These are phyloP conservation scores for Pseudozyma sp. DNA, from an alignment of 1,284 basidiomycete species.

Conservation along the genomic window DNA sequence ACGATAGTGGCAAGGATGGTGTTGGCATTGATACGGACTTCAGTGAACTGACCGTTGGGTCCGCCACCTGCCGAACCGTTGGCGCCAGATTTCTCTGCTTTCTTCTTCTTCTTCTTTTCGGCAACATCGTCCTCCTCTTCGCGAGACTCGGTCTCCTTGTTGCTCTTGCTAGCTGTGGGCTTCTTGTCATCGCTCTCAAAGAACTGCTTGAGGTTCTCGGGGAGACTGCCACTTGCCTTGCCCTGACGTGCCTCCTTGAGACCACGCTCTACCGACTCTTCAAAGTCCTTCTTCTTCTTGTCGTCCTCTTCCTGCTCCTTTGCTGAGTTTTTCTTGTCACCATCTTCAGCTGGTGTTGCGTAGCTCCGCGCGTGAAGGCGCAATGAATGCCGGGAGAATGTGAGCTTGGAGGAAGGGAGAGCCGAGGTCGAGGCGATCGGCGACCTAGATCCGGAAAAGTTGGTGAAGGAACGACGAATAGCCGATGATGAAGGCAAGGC, in stretches of 20 bases:
- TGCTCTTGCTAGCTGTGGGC: conserved; percentile 27
- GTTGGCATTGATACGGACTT: conserved; percentile 64
- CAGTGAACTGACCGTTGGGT: conserved; percentile 48
- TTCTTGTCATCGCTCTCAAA: conserved; percentile 51
- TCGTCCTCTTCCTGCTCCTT: conserved; percentile 38
- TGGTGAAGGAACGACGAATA: conserved; percentile 22
- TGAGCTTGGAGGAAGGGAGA: neutral
- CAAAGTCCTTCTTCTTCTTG: conserved; percentile 51
- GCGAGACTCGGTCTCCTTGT: conserved; percentile 33
- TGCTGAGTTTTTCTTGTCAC: conserved; percentile 31
- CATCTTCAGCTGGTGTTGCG: conserved; percentile 50
- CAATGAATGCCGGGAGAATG: conserved; percentile 7
- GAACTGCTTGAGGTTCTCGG: conserved; percentile 60
- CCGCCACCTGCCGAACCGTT: conserved; percentile 38
- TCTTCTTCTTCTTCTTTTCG: conserved; percentile 42
- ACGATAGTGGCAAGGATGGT: conserved; percentile 69
- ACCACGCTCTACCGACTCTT: conserved; percentile 57
- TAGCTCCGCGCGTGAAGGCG: conserved; percentile 28
- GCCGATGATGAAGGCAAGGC: conserved; percentile 12
- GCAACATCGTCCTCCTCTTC: conserved; percentile 36
- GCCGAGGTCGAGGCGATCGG: conserved; percentile 21
- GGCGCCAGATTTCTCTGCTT: conserved; percentile 30
- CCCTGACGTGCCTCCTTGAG: conserved; percentile 59
- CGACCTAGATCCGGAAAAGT: conserved; percentile 27
- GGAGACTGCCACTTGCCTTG: conserved; percentile 45